These are phyloP conservation scores for Pisolithus marmoratus DNA, from an alignment of 768 basidiomycete species.

Conservation along the genomic window DNA sequence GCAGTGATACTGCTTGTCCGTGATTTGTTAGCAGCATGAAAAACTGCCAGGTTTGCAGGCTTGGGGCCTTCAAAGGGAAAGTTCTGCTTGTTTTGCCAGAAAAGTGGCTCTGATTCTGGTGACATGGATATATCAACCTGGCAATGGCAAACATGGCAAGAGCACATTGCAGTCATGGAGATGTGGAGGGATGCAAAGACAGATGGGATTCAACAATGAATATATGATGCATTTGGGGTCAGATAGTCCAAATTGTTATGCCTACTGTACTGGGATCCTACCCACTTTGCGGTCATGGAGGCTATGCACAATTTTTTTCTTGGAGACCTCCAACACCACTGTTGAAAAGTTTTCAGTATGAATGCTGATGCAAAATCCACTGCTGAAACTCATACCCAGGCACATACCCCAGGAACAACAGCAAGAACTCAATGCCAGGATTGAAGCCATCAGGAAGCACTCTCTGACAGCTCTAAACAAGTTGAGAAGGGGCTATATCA, in stretches of 20 bases:
- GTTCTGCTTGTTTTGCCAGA: conserved; percentile 25
- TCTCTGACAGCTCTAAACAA: neutral
- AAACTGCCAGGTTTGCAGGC: conserved; percentile 17
- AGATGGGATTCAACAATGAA: conserved; percentile 3
- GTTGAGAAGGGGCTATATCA: neutral
- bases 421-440: neutral
- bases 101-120: conserved; percentile 9
- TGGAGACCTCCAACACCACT: neutral
- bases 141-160: conserved; percentile 7
- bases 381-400: neutral
- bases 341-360: conserved; percentile 16
- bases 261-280: conserved; percentile 33
- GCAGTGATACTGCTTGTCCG: conserved; percentile 25
- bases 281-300: conserved; percentile 26
- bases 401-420: conserved; percentile 1
- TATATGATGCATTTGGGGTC: conserved; percentile 17
- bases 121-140: conserved; percentile 16
- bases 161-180: conserved; percentile 13
- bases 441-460: neutral
- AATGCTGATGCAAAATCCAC: neutral
- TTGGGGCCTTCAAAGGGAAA: conserved; percentile 1
- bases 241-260: conserved; percentile 25
- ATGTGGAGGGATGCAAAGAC: conserved; percentile 12
- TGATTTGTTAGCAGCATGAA: conserved; percentile 18
- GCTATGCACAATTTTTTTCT: conserved; percentile 36